Conservation (phyloP, 352 stramenopile genomes). For the Plasmopara viticola region DNA sequence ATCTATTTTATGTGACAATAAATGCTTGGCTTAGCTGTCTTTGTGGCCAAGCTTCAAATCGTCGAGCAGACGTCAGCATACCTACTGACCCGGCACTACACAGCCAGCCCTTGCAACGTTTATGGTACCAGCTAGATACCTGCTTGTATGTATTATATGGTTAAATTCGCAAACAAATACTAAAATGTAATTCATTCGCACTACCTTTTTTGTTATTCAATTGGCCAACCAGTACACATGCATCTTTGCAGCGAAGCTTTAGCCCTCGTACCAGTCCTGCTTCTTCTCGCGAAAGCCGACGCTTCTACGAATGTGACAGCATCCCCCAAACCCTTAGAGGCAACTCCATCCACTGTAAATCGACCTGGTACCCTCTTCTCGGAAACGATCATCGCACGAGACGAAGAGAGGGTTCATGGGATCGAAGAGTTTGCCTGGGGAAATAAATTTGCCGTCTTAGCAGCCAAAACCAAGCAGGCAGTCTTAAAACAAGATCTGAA, state of each 20-base stretch:
- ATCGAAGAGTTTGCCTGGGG: neutral
- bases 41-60: too few species aligned
- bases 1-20: too few species aligned
- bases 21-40: too few species aligned
- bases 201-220: too few species aligned
- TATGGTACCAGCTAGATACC: too few species aligned
- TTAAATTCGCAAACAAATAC: too few species aligned
- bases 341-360: neutral
- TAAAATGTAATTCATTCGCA: too few species aligned
- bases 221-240: neutral
- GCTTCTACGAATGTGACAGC: neutral
- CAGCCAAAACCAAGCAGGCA: neutral
- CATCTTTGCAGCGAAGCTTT: neutral
- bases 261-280: neutral
- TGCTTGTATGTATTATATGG: too few species aligned
- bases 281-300: neutral
- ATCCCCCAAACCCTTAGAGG: neutral
- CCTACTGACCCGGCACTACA: too few species aligned
- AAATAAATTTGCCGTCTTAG: neutral
- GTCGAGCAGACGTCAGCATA: too few species aligned
- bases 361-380: neutral
- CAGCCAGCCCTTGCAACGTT: too few species aligned
- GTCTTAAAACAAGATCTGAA: neutral
- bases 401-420: neutral
- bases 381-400: neutral